Evolutionary conservation across 1,284 basidiomycete genomes (phyloP), one percentile per base, ranked within the genome.

Genomic region (Cystobasidium pallidum): DNA sequence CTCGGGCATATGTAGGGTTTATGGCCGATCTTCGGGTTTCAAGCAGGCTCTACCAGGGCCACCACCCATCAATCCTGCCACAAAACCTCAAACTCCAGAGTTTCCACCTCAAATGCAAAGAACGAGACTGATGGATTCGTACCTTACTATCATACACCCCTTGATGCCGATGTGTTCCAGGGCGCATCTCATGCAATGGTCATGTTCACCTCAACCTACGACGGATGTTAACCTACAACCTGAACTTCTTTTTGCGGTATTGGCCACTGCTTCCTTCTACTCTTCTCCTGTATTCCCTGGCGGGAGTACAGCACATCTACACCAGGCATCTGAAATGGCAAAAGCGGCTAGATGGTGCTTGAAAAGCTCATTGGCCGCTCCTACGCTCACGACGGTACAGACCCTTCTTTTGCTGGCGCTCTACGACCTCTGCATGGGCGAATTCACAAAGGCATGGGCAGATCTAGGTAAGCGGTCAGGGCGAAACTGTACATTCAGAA

Each of bases 81-180:
- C 28, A 13, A 41, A 47, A 47, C 41, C 52, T 36, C 49, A 43
- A 55, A 45, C 39, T 13, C 64, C 64, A 11, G 64, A 54, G 11
- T 54, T 66, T 24, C 64, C 64, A 15, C 49, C 64, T 54, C 64
- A 66, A 43, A 34, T 30, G 30, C 64, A 51, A 36, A 32, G 54
- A 28, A 57, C 67, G 15, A 45, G 47, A n/a, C 24, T 70, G 11
- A 58, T 70, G 55, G 67, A 70, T 17, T 49, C 58, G 8, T 70
- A 70, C 47, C 41, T 62, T 1, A 59, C 45, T 6, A 62, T 70
- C 39, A 70, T 70, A 32, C 67, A 70, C 39, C 67, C 67, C 6
- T 51, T 61, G 26, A n/a, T 70, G 58, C 67, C 67, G 6, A 70
- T 70, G 67, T 70, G 67, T 43, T 61, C 67, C 21, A 41, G 67